These are phyloP conservation scores for Cokeromyces recurvatus DNA, from an alignment of 371 early-diverging fungal species.

Conservation along the genomic window DNA sequence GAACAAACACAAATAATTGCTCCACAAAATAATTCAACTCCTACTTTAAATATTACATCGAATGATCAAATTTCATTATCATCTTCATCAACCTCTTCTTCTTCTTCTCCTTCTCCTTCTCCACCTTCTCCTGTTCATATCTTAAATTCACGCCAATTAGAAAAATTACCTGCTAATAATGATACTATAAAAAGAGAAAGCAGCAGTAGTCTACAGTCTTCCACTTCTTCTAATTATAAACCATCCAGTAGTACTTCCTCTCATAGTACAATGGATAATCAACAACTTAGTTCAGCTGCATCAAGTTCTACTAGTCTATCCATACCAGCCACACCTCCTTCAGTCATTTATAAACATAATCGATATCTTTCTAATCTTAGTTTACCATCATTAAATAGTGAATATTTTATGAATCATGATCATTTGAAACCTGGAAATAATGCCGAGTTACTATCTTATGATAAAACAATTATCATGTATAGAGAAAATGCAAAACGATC, in stretches of 20 bases:
- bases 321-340: slow-evolving; percentile 1
- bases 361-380: slow-evolving; percentile 12
- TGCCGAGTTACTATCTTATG: slow-evolving; percentile 58
- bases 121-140: not conserved
- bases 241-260: not conserved
- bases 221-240: too few species aligned
- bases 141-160: not conserved
- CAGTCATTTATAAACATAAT: not conserved
- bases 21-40: not conserved
- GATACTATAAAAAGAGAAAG: not conserved
- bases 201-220: not conserved
- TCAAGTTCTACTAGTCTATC: slow-evolving; percentile 6
- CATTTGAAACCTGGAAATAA: slow-evolving; percentile 63
- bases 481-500: slow-evolving; percentile 59
- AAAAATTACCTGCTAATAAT: not conserved
- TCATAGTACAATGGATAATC: not conserved
- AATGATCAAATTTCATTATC: too few species aligned
- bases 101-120: not conserved
- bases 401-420: slow-evolving; percentile 50
- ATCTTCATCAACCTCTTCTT: too few species aligned
- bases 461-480: slow-evolving; percentile 65
- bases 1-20: not conserved
- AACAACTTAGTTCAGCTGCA: not conserved
- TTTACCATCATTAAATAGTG: slow-evolving; percentile 15
- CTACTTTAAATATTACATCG: too few species aligned